Base-by-base conservation (phyloP, 441 rosid genomes). In the Breynia disticha region DNA sequence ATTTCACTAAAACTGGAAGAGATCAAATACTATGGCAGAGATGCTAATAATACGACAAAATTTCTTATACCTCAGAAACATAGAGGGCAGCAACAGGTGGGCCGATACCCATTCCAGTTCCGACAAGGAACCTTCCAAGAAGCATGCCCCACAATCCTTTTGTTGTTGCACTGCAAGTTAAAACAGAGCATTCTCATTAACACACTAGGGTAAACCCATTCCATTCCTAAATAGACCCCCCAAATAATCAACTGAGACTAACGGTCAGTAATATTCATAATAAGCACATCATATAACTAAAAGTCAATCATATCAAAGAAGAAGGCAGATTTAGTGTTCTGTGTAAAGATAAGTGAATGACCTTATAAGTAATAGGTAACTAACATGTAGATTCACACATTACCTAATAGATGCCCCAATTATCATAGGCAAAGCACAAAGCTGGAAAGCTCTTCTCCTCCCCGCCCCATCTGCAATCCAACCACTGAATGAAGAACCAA, bases 21-120 rank as follows among this genome's bases (percentile, higher is more conserved):
- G 9, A 32, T 16, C 9, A 12, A 15, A 22, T 24, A 24, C 32
- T 24, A 2, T 32, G 32, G 35, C 49, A 14, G 12, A 22, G n/a
- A 24, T 50, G 18, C 19, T 38, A 54, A 21, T 17, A 59, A 48
- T 46, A 65, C 47, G 56, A 55, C 28, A 18, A 46, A 44, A 41
- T 63, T 52, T 44, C 50, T 55, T 42, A 59, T 74, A 90, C 98
- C 96, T 90, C 98, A 16, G 95, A 76, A 53, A 90, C 93, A 47
- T 90, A 90, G 63, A 90, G 95, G 68, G 95, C 67, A 28, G 90
- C 87, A 68, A 87, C 93, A 49, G 98, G 78, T 15, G 98, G 96
- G n/a, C 96, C 93, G 59, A 90, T 60, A 60, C 98, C 96, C 87
- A 90, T 80, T 59, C 98, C 98, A 60, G 76, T 79, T 61, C 98